Percentiles rank a stretch among this genome's conserved stretches.
Evolutionary conservation across 1,284 basidiomycete genomes (phyloP).

Genomic region (Ceratobasidium papillatum): DNA sequence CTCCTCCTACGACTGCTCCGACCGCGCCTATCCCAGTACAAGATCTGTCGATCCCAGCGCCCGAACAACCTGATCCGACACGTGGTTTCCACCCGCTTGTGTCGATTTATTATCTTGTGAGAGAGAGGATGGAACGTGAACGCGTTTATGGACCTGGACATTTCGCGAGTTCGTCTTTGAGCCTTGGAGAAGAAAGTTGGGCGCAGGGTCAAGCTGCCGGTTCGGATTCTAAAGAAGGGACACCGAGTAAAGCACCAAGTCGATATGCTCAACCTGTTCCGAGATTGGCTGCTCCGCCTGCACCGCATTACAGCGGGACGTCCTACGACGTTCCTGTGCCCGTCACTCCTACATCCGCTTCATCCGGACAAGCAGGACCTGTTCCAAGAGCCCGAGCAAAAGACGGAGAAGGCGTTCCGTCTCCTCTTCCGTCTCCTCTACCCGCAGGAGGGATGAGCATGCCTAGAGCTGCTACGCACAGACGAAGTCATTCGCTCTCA

Average conservation of each 20-base stretch:
- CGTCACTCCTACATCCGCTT: conserved; percentile 59
- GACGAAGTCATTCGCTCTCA: conserved; percentile 70
- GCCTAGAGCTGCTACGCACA: conserved; percentile 48
- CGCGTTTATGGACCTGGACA: conserved; percentile 91
- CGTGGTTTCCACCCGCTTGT: conserved; percentile 93
- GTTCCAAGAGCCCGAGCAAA: conserved; percentile 45
- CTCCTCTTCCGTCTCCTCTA: conserved; percentile 5
- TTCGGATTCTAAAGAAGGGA: background rate
- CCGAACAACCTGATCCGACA: conserved; percentile 76
- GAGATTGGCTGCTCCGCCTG: conserved; percentile 79
- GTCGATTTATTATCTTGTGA: conserved; percentile 95
- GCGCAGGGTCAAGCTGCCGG: conserved; percentile 18
- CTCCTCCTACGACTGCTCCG: conserved; percentile 62
- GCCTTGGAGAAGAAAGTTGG: conserved; percentile 45
- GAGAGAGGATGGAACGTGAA: conserved; percentile 95
- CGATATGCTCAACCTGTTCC: conserved; percentile 86
- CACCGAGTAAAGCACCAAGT: conserved; percentile 54
- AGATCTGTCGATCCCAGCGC: conserved; percentile 51
- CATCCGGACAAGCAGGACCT: conserved; percentile 53
- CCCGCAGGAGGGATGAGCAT: conserved; percentile 34
- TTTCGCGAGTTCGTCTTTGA: conserved; percentile 91
- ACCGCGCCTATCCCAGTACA: conserved; percentile 56
- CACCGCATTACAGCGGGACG: conserved; percentile 77
- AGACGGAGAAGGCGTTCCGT: conserved; percentile 41
- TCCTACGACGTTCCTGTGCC: conserved; percentile 69